Percentiles rank a stretch among this genome's conserved stretches.
These are phyloP conservation scores for Aureobasidium sp. DNA, from an alignment of 2,329 filamentous ascomycete species.

Conservation along the genomic window DNA sequence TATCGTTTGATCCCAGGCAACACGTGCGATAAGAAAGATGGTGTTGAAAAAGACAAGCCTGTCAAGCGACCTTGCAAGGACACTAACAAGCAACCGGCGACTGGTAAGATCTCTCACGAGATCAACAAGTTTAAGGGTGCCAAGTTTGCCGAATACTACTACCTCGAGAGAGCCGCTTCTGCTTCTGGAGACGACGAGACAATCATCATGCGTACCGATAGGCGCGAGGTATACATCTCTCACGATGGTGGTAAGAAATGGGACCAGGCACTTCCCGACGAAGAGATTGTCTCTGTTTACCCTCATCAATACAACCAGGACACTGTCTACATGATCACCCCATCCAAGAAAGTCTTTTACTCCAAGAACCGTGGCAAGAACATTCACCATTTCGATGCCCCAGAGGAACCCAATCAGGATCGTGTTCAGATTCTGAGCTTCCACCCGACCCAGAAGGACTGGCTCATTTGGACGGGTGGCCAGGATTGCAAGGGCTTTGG, in stretches of 20 bases:
- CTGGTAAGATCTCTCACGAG: constrained; percentile 57
- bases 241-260: constrained; percentile 85
- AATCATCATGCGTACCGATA: constrained; percentile 51
- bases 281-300: constrained; percentile 62
- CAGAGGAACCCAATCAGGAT: constrained; percentile 48
- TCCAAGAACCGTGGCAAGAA: constrained; percentile 69
- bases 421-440: constrained; percentile 58
- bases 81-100: constrained; percentile 43
- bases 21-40: constrained; percentile 35
- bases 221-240: constrained; percentile 61
- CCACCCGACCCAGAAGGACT: constrained; percentile 77
- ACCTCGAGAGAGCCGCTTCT: constrained; percentile 68
- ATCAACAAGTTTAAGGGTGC: constrained; percentile 56
- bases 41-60: constrained; percentile 36
- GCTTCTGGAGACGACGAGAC: constrained; percentile 65
- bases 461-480: constrained; percentile 81
- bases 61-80: constrained; percentile 72
- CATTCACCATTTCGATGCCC: constrained; percentile 66
- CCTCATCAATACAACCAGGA: constrained; percentile 78
- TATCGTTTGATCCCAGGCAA: constrained; percentile 78
- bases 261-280: constrained; percentile 56
- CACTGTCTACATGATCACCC: constrained; percentile 76
- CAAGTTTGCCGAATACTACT: constrained; percentile 52
- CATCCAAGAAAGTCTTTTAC: constrained; percentile 61
- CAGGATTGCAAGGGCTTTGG: constrained; percentile 54